A percentile compares a stretch with the other conserved stretches of the same genome.
phyloP scores from a whole-genome alignment of 2,329 filamentous ascomycete genomes.

The Cyphellophora europaea region DNA sequence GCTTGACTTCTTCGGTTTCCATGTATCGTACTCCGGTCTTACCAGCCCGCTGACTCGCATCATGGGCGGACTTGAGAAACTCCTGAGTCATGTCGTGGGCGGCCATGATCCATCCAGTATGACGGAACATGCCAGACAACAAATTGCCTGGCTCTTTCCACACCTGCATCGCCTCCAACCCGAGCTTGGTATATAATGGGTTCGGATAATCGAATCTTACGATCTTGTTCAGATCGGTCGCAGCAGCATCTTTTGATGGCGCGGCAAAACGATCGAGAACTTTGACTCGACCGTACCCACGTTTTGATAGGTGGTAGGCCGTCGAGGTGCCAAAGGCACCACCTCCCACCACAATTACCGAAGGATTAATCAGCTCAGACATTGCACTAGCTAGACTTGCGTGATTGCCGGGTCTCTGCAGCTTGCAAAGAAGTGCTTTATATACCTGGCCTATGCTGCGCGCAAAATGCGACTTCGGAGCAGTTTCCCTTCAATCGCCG shows the following conservation, averaged over 20 bases:
- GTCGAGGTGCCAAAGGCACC: slow-evolving; percentile 43
- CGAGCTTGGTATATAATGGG: slow-evolving; percentile 13
- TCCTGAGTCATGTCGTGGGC: slow-evolving; percentile 13
- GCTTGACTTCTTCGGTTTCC: no score
- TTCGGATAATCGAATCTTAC: slow-evolving; percentile 16
- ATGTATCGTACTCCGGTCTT: no score
- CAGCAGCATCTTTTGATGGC: slow-evolving; percentile 28
- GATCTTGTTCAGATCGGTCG: slow-evolving; percentile 17
- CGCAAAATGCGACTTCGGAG: no score
- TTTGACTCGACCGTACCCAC: slow-evolving; percentile 38
- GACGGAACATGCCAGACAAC: slow-evolving; percentile 15
- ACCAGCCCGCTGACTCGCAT: slow-evolving; percentile 12
- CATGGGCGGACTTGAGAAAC: slow-evolving; percentile 13
- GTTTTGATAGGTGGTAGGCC: slow-evolving; percentile 38
- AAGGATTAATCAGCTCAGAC: no score
- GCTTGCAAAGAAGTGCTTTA: no score
- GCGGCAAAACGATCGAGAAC: slow-evolving; percentile 40
- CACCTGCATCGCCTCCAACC: slow-evolving; percentile 18
- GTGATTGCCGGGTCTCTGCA: no score
- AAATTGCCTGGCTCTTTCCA: slow-evolving; percentile 21
- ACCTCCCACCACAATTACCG: slow-evolving; percentile 34
- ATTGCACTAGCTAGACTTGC: no score
- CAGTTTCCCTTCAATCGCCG: no score
- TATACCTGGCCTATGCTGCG: no score
- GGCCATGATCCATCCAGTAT: slow-evolving; percentile 14